Base-by-base conservation (phyloP, 352 stramenopile genomes). In the Pythium pyrilobum region DNA sequence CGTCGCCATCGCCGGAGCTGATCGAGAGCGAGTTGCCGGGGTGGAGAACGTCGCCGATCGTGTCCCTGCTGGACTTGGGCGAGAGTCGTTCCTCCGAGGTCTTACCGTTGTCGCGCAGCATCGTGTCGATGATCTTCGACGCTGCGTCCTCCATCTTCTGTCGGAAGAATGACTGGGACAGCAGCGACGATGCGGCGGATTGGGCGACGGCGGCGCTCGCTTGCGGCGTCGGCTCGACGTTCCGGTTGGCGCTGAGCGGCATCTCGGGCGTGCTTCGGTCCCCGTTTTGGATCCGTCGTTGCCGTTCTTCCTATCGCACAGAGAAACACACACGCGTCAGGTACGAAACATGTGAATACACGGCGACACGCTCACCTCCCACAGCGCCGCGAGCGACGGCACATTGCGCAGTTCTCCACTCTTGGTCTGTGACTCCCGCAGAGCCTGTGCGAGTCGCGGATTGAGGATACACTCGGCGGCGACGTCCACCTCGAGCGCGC, bases 161-260 rank as follows among this genome's bases (percentile, higher is more conserved):
- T 5, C 72, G 65, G 38, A 92, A 95, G 70, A 84, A 84, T 13
- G 84, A 92, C 42, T 95, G 84, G 2, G 84, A 92, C 12, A 95
- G 49, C 23, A 88, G 48, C 27, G 77, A 78, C 6, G 74, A 75
- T 9, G 69, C 67, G 16, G 77, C 64, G 1, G 69, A 67, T 27
- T 52, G 46, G 2, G 36, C 52, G 16, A 49, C 38, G 5, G 15
- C 33, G 16, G 44, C 23, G 16, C 53, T 57, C 29, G 49, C 69
- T 25, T 60, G 56, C 29, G 34, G 51, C 6, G 44, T 59, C 1
- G 27, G 23, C 28, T 50, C 60, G 1, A 59, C 43, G 10, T 80
- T 68, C 20, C 82, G 74, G 18, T 82, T 48, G 8, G 89, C 59
- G 46, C 71, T 90, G 7, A 81, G 59, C n/a, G 72, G 73, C 32